phyloP scores from a whole-genome alignment of 1,284 basidiomycete species.

The Irpex sp. region DNA sequence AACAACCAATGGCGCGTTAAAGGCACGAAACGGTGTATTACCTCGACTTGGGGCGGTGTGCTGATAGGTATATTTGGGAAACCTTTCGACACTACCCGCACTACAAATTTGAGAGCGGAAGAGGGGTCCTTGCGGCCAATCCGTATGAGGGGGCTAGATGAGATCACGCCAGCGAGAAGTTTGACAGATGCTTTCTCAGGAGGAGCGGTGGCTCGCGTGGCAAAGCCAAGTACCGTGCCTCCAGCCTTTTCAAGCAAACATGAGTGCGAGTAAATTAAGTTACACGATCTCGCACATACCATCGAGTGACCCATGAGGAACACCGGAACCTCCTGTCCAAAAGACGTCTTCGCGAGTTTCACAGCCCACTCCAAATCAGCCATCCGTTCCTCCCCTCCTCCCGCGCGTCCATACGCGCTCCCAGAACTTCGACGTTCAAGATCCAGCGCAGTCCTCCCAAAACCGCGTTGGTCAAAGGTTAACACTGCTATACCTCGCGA shows the following conservation, averaged over 20 bases:
- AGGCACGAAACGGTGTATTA: slow-evolving; percentile 23
- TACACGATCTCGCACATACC: not conserved
- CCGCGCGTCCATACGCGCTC: slow-evolving; percentile 48
- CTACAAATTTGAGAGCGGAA: slow-evolving; percentile 43
- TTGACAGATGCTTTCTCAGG: slow-evolving; percentile 32
- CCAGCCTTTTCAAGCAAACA: no score
- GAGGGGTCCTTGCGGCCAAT: slow-evolving; percentile 13
- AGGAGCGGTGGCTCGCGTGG: slow-evolving; percentile 35
- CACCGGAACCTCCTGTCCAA: slow-evolving; percentile 39
- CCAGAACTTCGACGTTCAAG: slow-evolving; percentile 33
- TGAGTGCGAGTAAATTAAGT: no score
- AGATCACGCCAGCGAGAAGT: slow-evolving; percentile 58
- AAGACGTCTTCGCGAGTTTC: slow-evolving; percentile 33
- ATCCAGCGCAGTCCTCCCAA: slow-evolving; percentile 71
- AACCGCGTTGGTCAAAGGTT: slow-evolving; percentile 82
- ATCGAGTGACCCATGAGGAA: slow-evolving; percentile 68
- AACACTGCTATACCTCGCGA: slow-evolving; percentile 59
- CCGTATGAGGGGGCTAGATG: slow-evolving; percentile 40
- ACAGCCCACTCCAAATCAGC: slow-evolving; percentile 64
- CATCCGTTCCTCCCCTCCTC: slow-evolving; percentile 23
- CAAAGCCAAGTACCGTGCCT: slow-evolving; percentile 52
- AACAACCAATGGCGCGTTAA: not conserved
- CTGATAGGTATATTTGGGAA: slow-evolving; percentile 53
- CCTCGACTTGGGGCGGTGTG: slow-evolving; percentile 49
- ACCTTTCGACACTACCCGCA: slow-evolving; percentile 27